Percentiles rank a stretch among this genome's conserved stretches.
These are phyloP conservation scores for Anisodus tanguticus DNA, from an alignment of 257 asterid genomes.

Conservation along the genomic window DNA sequence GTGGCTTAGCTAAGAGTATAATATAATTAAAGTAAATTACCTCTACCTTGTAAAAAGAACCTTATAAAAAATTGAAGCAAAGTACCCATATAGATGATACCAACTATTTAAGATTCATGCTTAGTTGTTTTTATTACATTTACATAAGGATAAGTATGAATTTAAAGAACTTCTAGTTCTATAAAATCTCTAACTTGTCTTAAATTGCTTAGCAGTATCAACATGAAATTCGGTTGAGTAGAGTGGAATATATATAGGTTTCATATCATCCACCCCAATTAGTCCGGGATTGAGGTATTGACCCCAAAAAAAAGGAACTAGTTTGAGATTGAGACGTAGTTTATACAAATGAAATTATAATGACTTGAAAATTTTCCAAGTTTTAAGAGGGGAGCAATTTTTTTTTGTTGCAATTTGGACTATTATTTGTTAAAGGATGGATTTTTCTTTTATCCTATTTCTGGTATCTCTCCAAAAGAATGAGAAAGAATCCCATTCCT, in stretches of 20 bases:
- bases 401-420: background rate
- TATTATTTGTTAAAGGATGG: background rate
- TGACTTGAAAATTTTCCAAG: background rate
- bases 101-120: background rate
- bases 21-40: background rate
- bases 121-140: background rate
- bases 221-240: background rate
- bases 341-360: background rate
- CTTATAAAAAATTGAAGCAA: background rate
- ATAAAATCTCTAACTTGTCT: background rate
- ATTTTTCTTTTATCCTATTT: background rate
- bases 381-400: background rate
- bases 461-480: conserved; percentile 13
- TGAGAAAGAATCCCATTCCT: conserved; percentile 1
- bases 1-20: background rate
- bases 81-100: background rate
- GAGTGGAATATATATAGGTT: background rate
- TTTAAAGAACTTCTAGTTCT: background rate
- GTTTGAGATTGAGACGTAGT: background rate
- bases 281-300: background rate
- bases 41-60: background rate
- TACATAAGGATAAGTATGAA: background rate
- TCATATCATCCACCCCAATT: background rate
- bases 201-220: background rate
- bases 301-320: background rate